phyloP scores from a whole-genome alignment of 495 filamentous ascomycete species.

The Extremus antarcticus region DNA sequence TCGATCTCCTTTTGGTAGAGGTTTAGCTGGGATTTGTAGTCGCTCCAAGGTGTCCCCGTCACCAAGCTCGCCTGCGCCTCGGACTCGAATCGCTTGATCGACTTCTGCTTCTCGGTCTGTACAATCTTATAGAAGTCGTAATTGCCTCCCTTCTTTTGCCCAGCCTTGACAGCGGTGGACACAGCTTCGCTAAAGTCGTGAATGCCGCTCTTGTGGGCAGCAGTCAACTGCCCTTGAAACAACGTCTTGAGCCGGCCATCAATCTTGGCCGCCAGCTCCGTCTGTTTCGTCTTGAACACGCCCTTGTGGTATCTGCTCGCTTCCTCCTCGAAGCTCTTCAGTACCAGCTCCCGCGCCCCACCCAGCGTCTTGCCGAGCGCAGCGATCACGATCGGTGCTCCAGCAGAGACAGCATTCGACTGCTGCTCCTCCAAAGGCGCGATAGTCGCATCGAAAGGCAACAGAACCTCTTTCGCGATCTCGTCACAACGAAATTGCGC shows the following conservation, averaged over 20 bases:
- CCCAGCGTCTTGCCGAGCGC: constrained; percentile 70
- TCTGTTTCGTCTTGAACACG: constrained; percentile 74
- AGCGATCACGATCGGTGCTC: constrained; percentile 59
- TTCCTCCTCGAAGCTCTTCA: constrained; percentile 77
- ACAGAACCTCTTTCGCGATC: constrained; percentile 75
- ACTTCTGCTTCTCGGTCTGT: constrained; percentile 62
- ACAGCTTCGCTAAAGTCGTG: constrained; percentile 81
- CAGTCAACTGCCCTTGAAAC: constrained; percentile 75
- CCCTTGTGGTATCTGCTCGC: constrained; percentile 93
- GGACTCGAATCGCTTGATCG: constrained; percentile 62
- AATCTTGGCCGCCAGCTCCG: constrained; percentile 75
- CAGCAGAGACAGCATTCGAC: constrained; percentile 55
- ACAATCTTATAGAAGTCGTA: constrained; percentile 97
- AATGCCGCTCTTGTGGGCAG: constrained; percentile 82
- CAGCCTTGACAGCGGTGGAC: constrained; percentile 65
- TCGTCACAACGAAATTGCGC: constrained; percentile 98
- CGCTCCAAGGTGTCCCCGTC: constrained; percentile 69
- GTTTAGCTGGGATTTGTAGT: constrained; percentile 52
- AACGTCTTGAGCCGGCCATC: constrained; percentile 77
- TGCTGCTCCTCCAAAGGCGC: constrained; percentile 78
- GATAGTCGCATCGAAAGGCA: constrained; percentile 73
- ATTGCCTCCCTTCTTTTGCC: constrained; percentile 75
- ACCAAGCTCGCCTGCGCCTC: constrained; percentile 66
- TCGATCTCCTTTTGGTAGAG: constrained; percentile 71
- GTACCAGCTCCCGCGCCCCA: constrained; percentile 54